phyloP scores from a whole-genome alignment of 345 rosid genomes.

The Gossypium australe region DNA sequence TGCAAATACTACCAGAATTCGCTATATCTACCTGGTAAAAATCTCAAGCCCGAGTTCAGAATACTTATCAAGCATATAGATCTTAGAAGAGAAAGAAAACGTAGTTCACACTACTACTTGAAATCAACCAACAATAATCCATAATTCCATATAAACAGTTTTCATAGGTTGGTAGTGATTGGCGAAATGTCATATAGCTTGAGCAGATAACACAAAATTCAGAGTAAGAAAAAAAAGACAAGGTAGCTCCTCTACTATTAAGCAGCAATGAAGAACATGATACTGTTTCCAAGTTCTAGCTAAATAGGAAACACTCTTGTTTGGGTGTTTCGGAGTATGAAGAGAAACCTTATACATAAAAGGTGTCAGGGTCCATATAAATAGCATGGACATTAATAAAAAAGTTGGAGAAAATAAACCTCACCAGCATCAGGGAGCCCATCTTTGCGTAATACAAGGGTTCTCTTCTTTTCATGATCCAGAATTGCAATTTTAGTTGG shows the following conservation, averaged over 20 bases:
- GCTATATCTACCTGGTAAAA: not conserved
- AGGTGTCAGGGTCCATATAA: not conserved
- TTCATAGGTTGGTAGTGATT: not conserved
- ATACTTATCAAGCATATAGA: not conserved
- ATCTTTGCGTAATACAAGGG: conserved; percentile 87
- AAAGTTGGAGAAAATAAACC: conserved; percentile 5
- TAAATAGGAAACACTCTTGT: not conserved
- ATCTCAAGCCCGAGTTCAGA: not conserved
- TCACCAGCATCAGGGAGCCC: conserved; percentile 98
- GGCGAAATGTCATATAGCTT: not conserved
- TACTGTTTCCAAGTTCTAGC: not conserved
- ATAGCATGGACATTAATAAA: not conserved
- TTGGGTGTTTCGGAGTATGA: not conserved
- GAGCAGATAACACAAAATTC: not conserved
- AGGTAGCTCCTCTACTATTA: not conserved
- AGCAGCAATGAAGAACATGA: not conserved
- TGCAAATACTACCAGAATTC: not conserved
- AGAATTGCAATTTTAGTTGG: conserved; percentile 89
- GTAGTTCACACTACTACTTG: not conserved
- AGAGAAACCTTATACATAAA: not conserved
- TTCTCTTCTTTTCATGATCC: conserved; percentile 96
- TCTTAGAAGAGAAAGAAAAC: not conserved
- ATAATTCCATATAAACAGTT: not conserved
- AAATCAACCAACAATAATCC: not conserved
- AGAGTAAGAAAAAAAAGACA: not conserved